These are phyloP conservation scores for Puccinia coronata DNA, from an alignment of 1,284 basidiomycete species.

Conservation along the genomic window DNA sequence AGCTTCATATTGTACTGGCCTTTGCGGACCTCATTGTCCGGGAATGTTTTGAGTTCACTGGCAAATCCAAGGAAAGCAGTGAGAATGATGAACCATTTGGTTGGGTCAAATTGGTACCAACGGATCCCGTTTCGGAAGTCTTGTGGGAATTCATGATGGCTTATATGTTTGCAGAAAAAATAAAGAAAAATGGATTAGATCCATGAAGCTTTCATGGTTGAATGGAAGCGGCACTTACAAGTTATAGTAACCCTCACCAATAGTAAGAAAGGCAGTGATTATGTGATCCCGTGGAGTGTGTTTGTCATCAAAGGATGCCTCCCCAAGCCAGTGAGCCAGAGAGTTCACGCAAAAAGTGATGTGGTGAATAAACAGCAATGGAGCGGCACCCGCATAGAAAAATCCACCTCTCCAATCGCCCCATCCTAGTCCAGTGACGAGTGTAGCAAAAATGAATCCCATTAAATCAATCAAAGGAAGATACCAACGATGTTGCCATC, in stretches of 20 bases:
- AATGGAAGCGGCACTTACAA: conserved; percentile 61
- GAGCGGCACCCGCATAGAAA: conserved; percentile 79
- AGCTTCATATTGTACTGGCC: conserved; percentile 90
- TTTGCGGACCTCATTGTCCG: conserved; percentile 88
- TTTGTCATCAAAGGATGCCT: conserved; percentile 89
- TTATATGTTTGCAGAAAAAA: background rate
- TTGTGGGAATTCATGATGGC: conserved; percentile 57
- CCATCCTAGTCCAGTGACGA: conserved; percentile 78
- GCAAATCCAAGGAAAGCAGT: conserved; percentile 72
- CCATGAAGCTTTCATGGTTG: conserved; percentile 52
- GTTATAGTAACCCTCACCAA: conserved; percentile 95
- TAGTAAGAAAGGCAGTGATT: conserved; percentile 79
- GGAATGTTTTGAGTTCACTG: conserved; percentile 84
- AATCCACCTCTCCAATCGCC: conserved; percentile 80
- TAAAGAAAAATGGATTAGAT: conserved; percentile 27
- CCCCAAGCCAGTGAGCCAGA: conserved; percentile 89
- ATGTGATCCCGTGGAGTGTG: conserved; percentile 87
- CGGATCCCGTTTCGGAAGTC: conserved; percentile 90
- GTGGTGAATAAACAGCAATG: conserved; percentile 84
- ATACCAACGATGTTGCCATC: conserved; percentile 86
- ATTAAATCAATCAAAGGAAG: conserved; percentile 70
- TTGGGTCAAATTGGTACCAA: conserved; percentile 70
- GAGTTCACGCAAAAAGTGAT: conserved; percentile 96
- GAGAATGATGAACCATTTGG: conserved; percentile 84
- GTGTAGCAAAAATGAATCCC: conserved; percentile 73